These are phyloP conservation scores for Magnolia sinica DNA, from an alignment of 164 flowering plant genomes.

Conservation along the genomic window DNA sequence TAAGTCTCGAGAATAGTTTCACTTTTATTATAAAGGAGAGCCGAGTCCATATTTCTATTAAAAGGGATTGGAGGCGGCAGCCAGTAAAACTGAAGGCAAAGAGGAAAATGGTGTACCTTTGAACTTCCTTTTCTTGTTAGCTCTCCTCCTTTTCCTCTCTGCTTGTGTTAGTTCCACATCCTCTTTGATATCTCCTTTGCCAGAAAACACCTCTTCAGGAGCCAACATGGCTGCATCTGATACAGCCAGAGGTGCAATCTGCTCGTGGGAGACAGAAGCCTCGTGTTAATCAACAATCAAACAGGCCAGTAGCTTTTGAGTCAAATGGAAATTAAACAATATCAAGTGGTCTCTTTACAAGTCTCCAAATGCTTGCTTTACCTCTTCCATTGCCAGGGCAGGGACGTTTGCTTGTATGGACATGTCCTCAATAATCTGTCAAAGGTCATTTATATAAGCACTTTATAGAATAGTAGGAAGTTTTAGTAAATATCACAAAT, in stretches of 20 bases:
- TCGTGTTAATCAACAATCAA: background rate
- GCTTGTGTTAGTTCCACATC: constrained; percentile 79
- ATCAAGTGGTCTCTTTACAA: background rate
- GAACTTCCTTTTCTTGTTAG: constrained; percentile 78
- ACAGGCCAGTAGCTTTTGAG: background rate
- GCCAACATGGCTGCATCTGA: constrained; percentile 99
- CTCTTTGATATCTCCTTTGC: constrained; percentile 89
- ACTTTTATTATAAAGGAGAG: too few species aligned
- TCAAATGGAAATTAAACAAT: background rate
- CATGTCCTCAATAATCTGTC: constrained; percentile 94
- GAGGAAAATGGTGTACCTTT: constrained; percentile 45
- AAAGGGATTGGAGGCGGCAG: background rate
- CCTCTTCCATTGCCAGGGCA: constrained; percentile 99
- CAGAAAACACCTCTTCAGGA: constrained; percentile 92
- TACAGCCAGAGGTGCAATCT: constrained; percentile 89
- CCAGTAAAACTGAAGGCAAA: background rate
- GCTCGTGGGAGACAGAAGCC: constrained; percentile 11
- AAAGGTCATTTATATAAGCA: constrained; percentile 1
- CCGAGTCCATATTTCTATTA: background rate
- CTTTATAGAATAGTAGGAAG: background rate
- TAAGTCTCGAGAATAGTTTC: too few species aligned
- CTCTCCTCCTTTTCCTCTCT: constrained; percentile 84
- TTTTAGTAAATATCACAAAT: background rate
- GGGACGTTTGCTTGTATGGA: constrained; percentile 80
- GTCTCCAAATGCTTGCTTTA: constrained; percentile 17